A percentile compares a stretch with the other conserved stretches of the same genome.
These are phyloP conservation scores for Penicillium sp. DNA, from an alignment of 2,329 filamentous ascomycete genomes.

Conservation along the genomic window DNA sequence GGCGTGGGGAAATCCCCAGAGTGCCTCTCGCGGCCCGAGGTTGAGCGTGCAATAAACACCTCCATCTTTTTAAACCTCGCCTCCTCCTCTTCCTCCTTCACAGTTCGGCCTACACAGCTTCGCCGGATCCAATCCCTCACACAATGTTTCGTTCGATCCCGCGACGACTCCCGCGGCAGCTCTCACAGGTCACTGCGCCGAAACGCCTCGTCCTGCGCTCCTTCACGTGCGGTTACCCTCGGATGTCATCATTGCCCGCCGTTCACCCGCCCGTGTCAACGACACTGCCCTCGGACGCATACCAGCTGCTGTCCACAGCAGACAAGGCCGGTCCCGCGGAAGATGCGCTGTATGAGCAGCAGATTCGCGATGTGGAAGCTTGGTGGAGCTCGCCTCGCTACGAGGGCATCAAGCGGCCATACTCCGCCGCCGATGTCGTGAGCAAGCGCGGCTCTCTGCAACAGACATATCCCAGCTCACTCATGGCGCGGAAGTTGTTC, in stretches of 20 bases:
- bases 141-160: conserved; percentile 40
- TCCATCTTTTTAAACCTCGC: neutral
- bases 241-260: conserved; percentile 59
- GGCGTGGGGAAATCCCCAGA: conserved; percentile 11
- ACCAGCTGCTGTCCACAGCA: conserved; percentile 78
- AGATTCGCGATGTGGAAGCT: conserved; percentile 79
- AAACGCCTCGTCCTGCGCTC: conserved; percentile 31
- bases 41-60: conserved; percentile 4
- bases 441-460: conserved; percentile 87
- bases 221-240: conserved; percentile 41
- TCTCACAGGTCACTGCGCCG: conserved; percentile 23
- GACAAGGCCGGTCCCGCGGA: conserved; percentile 79
- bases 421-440: conserved; percentile 86
- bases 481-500: conserved; percentile 95
- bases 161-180: conserved; percentile 40
- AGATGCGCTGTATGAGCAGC: conserved; percentile 79
- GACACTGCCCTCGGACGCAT: conserved; percentile 69
- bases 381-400: conserved; percentile 91
- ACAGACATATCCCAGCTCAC: conserved; percentile 85
- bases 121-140: neutral
- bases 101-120: neutral
- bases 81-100: neutral
- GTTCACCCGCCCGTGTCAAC: conserved; percentile 64
- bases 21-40: conserved; percentile 11
- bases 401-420: conserved; percentile 87